Conservation (phyloP, 371 early-diverging fungal species). For the Mucor saturninus region DNA sequence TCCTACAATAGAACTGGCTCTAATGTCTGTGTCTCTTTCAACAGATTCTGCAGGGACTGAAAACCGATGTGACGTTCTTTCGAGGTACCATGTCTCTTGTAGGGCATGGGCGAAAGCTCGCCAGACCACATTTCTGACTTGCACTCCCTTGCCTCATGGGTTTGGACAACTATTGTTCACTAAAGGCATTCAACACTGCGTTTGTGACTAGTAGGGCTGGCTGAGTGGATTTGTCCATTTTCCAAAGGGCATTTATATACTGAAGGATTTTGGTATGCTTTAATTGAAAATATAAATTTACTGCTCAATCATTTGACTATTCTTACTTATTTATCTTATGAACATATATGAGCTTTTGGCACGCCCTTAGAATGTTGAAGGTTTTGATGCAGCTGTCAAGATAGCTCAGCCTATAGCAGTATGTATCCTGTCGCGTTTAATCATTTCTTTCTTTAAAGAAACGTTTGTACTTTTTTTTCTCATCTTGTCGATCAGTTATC, state of each 20-base stretch:
- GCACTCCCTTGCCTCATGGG: slow-evolving; percentile 11
- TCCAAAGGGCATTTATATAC: not conserved
- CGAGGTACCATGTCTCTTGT: slow-evolving; percentile 5
- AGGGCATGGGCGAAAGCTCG: slow-evolving; percentile 5
- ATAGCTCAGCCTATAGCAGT: not conserved
- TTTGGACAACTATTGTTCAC: slow-evolving; percentile 1
- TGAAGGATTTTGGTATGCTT: not conserved
- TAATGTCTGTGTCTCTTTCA: slow-evolving; percentile 11
- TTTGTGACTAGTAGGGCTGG: slow-evolving; percentile 4
- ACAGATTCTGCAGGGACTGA: slow-evolving; percentile 7
- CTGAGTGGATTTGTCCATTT: slow-evolving; percentile 2
- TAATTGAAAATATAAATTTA: not conserved
- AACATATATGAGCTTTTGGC: not conserved
- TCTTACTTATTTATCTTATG: not conserved
- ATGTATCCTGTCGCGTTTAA: not conserved
- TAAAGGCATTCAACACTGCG: slow-evolving; percentile 8
- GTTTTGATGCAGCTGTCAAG: not conserved
- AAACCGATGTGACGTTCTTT: slow-evolving; percentile 7
- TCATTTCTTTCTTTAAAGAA: not conserved
- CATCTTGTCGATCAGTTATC: not conserved
- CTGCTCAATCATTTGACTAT: not conserved
- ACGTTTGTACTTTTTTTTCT: not conserved
- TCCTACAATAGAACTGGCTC: slow-evolving; percentile 4
- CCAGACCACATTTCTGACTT: slow-evolving; percentile 9
- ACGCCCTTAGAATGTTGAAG: not conserved